Evolutionary conservation across 345 rosid genomes (phyloP).

Genomic region (Murraya koenigii): DNA sequence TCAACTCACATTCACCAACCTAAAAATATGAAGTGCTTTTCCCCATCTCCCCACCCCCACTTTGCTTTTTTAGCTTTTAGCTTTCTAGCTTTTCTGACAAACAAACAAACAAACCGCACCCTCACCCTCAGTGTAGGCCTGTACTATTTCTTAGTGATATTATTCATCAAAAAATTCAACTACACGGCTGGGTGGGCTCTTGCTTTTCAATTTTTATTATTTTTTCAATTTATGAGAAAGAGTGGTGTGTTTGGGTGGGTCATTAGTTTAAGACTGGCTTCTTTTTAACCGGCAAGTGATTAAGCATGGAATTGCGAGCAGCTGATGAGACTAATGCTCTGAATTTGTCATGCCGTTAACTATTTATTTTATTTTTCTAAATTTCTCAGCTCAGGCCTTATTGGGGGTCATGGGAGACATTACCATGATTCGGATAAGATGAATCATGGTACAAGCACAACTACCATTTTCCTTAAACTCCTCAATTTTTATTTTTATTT

Average conservation of each 20-base stretch:
- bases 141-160: no score
- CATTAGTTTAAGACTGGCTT: constrained; percentile 26
- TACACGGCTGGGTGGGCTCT: background rate
- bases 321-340: background rate
- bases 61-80: background rate
- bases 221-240: background rate
- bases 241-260: background rate
- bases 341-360: background rate
- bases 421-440: constrained; percentile 31
- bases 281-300: constrained; percentile 43
- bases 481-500: background rate
- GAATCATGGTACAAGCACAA: constrained; percentile 19
- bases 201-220: background rate
- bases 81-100: background rate
- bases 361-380: no score
- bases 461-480: constrained; percentile 1
- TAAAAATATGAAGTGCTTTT: background rate
- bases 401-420: constrained; percentile 23
- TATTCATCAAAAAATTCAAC: no score
- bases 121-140: no score
- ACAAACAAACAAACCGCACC: background rate
- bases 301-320: constrained; percentile 27
- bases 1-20: background rate
- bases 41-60: background rate
- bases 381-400: no score